Evolutionary conservation across 768 basidiomycete genomes (phyloP).

Genomic region (Suillus placidus): DNA sequence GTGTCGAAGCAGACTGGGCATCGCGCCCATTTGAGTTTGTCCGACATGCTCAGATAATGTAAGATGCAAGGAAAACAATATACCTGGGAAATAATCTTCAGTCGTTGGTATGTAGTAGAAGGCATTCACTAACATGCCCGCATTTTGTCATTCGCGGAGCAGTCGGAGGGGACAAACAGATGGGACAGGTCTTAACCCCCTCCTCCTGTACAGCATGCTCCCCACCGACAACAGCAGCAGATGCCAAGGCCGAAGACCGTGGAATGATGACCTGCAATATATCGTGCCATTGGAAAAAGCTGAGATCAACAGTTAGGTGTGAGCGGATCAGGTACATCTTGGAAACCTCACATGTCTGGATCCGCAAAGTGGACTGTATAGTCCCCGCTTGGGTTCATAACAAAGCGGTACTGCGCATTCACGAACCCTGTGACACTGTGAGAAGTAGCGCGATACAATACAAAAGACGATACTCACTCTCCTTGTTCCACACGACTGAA

Average conservation of each 20-base stretch:
- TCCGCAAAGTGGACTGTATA: slow-evolving; percentile 97
- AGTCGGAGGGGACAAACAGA: slow-evolving; percentile 89
- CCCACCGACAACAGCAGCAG: slow-evolving; percentile 53
- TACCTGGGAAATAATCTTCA: slow-evolving; percentile 53
- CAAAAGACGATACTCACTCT: slow-evolving; percentile 64
- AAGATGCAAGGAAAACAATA: slow-evolving; percentile 95
- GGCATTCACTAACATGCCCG: slow-evolving; percentile 77
- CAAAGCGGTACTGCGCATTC: slow-evolving; percentile 94
- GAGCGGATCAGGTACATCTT: slow-evolving; percentile 10
- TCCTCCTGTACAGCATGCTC: slow-evolving; percentile 50
- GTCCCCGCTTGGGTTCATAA: slow-evolving; percentile 90
- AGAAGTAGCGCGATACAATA: slow-evolving; percentile 18
- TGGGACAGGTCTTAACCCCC: slow-evolving; percentile 82
- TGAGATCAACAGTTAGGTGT: slow-evolving; percentile 32
- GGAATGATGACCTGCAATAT: slow-evolving; percentile 94
- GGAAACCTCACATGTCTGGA: slow-evolving; percentile 82
- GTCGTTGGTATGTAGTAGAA: slow-evolving; percentile 5
- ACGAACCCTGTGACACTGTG: slow-evolving; percentile 68
- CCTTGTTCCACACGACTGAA: slow-evolving; percentile 83
- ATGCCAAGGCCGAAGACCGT: slow-evolving; percentile 73
- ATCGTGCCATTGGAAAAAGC: slow-evolving; percentile 95
- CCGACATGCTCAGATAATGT: slow-evolving; percentile 83
- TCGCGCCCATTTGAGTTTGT: slow-evolving; percentile 82
- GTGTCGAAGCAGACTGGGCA: slow-evolving; percentile 98
- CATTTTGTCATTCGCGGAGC: slow-evolving; percentile 96